phyloP scores from a whole-genome alignment of 2,329 filamentous ascomycete genomes.

The Tothia fuscella region DNA sequence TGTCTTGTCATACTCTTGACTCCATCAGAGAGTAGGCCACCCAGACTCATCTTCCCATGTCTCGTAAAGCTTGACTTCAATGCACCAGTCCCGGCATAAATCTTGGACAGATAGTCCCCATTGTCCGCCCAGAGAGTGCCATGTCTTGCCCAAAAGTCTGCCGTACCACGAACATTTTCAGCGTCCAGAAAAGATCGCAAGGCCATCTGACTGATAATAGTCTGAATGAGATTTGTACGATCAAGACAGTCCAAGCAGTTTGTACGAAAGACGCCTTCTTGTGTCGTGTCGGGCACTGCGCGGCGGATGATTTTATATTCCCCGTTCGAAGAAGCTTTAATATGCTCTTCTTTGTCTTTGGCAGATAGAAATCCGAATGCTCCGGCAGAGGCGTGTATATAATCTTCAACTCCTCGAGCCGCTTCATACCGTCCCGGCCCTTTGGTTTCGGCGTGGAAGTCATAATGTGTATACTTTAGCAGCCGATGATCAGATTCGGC shows the following conservation, averaged over 20 bases:
- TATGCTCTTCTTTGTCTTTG: conserved; percentile 54
- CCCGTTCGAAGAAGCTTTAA: conserved; percentile 25
- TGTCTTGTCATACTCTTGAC: conserved; percentile 87
- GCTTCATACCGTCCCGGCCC: conserved; percentile 80
- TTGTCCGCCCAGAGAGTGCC: conserved; percentile 95
- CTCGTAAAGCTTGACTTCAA: conserved; percentile 92
- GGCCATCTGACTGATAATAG: conserved; percentile 88
- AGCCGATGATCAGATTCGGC: conserved; percentile 55
- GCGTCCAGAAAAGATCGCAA: conserved; percentile 74
- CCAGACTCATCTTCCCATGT: conserved; percentile 88
- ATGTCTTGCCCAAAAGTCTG: conserved; percentile 86
- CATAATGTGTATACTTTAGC: conserved; percentile 74
- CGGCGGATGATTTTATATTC: conserved; percentile 23
- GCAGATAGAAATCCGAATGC: conserved; percentile 88
- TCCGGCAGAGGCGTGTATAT: conserved; percentile 68
- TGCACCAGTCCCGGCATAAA: conserved; percentile 92
- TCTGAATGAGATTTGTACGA: conserved; percentile 90
- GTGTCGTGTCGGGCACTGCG: conserved; percentile 64
- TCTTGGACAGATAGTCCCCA: conserved; percentile 83
- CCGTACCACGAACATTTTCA: conserved; percentile 52
- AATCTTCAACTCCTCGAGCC: conserved; percentile 68
- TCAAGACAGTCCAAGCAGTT: conserved; percentile 96
- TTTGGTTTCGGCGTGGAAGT: conserved; percentile 91
- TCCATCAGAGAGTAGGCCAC: conserved; percentile 86
- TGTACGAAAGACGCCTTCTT: conserved; percentile 90